Conservation (phyloP, 2,329 filamentous ascomycete species). For the Berkeleyomyces basicola region DNA sequence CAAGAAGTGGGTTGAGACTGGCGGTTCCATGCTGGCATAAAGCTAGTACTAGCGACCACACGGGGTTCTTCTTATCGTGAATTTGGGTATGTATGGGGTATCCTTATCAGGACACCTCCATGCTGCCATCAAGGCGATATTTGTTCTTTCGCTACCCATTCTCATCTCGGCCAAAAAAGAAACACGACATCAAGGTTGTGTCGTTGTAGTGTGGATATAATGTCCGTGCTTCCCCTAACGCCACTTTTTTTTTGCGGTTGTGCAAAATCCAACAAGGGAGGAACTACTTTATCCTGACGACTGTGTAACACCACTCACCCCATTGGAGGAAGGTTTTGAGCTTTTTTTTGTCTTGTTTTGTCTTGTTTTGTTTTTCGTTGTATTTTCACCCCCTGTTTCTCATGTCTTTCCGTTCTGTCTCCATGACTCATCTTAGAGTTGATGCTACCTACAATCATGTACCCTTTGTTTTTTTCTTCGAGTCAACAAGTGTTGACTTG, state of each 20-base stretch:
- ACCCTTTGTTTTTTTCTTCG: background rate
- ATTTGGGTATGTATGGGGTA: background rate
- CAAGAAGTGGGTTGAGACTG: constrained; percentile 38
- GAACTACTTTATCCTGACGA: background rate
- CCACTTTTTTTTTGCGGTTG: background rate
- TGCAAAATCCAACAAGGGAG: background rate
- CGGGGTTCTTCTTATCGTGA: background rate
- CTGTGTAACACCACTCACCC: background rate
- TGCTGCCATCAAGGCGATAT: background rate
- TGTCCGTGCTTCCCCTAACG: background rate
- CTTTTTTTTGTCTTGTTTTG: background rate
- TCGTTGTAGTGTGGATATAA: background rate
- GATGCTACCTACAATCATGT: background rate
- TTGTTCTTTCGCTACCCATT: background rate
- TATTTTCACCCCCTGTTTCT: background rate
- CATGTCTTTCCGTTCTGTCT: background rate
- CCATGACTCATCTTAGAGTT: background rate
- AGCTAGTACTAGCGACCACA: background rate
- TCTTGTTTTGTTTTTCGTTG: background rate
- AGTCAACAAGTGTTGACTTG: too few relatives aligned
- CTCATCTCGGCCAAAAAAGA: background rate
- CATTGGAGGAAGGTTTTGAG: background rate
- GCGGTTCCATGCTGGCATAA: constrained; percentile 12
- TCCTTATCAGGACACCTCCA: background rate
- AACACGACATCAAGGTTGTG: background rate